Percentiles rank a stretch among this genome's conserved stretches.
phyloP scores from a whole-genome alignment of 148 eudicot genomes.

The Cornus controversa region DNA sequence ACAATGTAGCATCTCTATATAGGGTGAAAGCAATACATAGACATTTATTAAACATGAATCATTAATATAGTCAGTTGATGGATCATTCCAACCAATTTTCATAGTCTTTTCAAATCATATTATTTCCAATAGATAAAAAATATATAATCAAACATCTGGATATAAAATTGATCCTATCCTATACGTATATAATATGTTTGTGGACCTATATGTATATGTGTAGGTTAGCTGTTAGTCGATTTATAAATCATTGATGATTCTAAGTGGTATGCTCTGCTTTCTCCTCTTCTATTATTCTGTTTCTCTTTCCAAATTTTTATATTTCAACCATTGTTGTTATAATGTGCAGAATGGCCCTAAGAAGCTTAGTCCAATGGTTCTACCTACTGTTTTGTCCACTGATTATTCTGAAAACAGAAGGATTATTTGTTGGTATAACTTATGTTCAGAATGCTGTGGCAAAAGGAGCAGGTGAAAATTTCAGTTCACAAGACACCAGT shows the following conservation, averaged over 20 bases:
- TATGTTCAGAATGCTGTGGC: conserved; percentile 68
- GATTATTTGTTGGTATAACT: conserved; percentile 56
- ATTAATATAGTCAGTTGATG: too few species aligned
- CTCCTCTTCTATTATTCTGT: background rate
- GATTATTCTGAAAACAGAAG: conserved; percentile 38
- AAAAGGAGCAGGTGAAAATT: conserved; percentile 72
- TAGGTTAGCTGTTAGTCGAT: background rate
- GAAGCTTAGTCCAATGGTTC: conserved; percentile 33
- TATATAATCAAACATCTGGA: too few species aligned
- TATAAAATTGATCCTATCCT: background rate
- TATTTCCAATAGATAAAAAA: too few species aligned
- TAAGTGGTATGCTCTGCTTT: too few species aligned
- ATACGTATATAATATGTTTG: too few species aligned
- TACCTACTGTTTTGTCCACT: conserved; percentile 29
- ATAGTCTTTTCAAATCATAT: conserved; percentile 26
- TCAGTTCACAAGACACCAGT: background rate
- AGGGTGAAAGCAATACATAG: background rate
- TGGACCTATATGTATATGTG: background rate
- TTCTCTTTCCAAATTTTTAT: background rate
- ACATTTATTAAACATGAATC: too few species aligned
- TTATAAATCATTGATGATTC: background rate
- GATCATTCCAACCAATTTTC: background rate
- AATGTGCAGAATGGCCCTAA: conserved; percentile 31
- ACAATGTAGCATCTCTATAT: too few species aligned
- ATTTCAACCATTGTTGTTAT: background rate